phyloP scores from a whole-genome alignment of 208 protist species.

The Borovskyia barvae region DNA sequence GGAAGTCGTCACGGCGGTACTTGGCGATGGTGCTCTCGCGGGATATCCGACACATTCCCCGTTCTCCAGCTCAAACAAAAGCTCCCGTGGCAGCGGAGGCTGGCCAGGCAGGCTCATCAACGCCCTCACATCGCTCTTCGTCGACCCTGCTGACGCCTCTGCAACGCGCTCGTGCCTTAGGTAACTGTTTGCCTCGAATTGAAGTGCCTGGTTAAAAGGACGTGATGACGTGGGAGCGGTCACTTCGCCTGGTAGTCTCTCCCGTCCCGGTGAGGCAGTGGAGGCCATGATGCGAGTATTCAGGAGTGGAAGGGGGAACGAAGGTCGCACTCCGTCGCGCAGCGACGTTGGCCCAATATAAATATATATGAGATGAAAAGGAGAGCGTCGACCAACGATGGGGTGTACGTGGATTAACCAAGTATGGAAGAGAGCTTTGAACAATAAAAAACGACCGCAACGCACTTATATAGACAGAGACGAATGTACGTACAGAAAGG shows the following conservation, averaged over 20 bases:
- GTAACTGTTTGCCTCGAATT: conserved; percentile 9
- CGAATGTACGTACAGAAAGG: neutral
- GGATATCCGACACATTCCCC: conserved; percentile 21
- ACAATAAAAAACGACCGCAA: no score
- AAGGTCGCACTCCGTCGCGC: no score
- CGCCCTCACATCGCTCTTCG: neutral
- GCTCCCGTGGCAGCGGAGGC: neutral
- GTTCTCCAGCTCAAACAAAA: conserved; percentile 2
- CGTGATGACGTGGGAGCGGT: no score
- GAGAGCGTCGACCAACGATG: no score
- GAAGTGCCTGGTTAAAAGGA: conserved; percentile 15
- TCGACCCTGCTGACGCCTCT: neutral
- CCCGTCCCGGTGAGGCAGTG: no score
- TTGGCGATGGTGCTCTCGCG: neutral
- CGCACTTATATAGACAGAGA: neutral
- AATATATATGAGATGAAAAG: no score
- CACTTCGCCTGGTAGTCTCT: no score
- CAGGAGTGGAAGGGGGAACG: no score
- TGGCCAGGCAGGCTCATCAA: neutral
- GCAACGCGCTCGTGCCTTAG: conserved; percentile 14
- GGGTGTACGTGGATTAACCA: no score
- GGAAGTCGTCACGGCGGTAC: neutral
- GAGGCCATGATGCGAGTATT: no score
- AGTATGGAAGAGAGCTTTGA: no score
- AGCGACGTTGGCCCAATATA: no score